phyloP scores from a whole-genome alignment of 768 basidiomycete species.

The Lepiota subincarnata region DNA sequence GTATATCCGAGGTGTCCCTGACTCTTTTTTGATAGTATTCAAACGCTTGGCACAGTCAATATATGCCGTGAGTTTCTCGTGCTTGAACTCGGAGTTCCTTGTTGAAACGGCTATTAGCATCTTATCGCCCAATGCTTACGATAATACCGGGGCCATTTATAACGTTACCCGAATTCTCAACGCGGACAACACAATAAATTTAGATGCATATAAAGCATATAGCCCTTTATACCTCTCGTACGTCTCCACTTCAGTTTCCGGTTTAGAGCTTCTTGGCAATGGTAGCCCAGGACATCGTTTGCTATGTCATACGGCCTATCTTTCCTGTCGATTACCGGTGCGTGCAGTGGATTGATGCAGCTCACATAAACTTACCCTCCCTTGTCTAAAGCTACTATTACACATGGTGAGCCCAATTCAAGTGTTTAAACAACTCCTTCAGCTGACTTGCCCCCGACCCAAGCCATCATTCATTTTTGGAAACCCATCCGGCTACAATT shows the following conservation, averaged over 20 bases:
- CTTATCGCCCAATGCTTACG: conserved; percentile 51
- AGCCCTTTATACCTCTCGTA: conserved; percentile 46
- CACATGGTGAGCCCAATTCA: conserved; percentile 31
- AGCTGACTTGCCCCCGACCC: neutral
- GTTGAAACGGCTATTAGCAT: conserved; percentile 19
- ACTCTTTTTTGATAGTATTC: conserved; percentile 31
- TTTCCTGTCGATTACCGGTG: conserved; percentile 61
- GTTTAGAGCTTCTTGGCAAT: neutral
- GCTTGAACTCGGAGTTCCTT: neutral
- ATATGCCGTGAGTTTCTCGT: conserved; percentile 44
- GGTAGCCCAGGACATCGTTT: conserved; percentile 42
- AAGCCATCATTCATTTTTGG: conserved; percentile 51
- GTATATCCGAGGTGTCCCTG: conserved; percentile 6
- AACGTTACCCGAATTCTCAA: conserved; percentile 40
- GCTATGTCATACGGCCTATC: conserved; percentile 54
- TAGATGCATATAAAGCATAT: conserved; percentile 42
- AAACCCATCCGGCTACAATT: conserved; percentile 53
- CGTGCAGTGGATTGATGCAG: conserved; percentile 2
- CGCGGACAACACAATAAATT: conserved; percentile 34
- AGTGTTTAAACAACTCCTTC: neutral
- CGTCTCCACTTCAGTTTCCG: conserved; percentile 11
- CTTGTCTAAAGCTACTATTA: conserved; percentile 35
- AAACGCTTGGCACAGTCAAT: conserved; percentile 56
- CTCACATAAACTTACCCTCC: neutral
- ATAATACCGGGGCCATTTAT: conserved; percentile 50